Evolutionary conservation across 306 rosid species (phyloP).

Genomic region (Rosa lucieae): DNA sequence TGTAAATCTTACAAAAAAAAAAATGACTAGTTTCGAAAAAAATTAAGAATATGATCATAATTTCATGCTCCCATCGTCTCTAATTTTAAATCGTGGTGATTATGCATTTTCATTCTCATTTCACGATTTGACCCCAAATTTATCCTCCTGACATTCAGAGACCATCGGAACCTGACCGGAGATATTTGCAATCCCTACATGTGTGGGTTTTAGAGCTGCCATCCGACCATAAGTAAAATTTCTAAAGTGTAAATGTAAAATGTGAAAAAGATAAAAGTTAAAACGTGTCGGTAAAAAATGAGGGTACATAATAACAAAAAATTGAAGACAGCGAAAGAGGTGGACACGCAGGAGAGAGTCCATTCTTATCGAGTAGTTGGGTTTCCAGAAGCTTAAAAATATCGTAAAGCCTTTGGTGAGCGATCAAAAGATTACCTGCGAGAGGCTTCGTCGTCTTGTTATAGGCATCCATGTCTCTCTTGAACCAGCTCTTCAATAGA

Average conservation of each 20-base stretch:
- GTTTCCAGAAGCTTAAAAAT: neutral
- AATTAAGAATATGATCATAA: no score
- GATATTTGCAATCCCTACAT: no score
- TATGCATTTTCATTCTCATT: no score
- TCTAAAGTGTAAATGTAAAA: neutral
- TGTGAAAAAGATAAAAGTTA: neutral
- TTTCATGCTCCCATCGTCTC: neutral
- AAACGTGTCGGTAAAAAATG: neutral
- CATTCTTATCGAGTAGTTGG: neutral
- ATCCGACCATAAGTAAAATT: neutral
- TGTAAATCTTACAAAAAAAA: no score
- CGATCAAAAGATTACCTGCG: neutral
- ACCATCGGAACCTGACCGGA: no score
- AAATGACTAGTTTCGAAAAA: no score
- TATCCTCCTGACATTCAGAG: neutral
- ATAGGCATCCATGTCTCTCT: conserved; percentile 65
- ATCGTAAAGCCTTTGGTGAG: neutral
- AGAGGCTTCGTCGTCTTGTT: neutral
- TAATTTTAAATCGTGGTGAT: no score
- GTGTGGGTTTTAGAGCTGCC: no score
- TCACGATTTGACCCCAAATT: neutral
- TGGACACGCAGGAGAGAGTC: conserved; percentile 6
- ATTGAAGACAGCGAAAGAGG: neutral
- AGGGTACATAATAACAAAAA: neutral
- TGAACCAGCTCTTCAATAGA: conserved; percentile 88